Percentiles rank a stretch among this genome's conserved stretches.
phyloP scores from a whole-genome alignment of 2,329 filamentous ascomycete species.

The Beauveria bassiana region DNA sequence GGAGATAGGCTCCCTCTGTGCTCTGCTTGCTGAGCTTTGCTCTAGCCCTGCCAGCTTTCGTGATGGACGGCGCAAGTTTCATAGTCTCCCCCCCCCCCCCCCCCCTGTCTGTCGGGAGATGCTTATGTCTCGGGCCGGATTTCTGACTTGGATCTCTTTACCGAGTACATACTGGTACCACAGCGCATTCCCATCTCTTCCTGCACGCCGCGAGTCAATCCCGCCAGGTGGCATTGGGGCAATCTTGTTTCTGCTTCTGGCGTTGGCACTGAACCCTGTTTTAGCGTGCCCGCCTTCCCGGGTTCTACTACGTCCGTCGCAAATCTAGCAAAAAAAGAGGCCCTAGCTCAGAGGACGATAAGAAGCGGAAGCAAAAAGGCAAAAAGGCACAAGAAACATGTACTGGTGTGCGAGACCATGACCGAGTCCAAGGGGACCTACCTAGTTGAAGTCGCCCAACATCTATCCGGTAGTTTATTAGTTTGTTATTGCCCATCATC shows the following conservation, averaged over 20 bases:
- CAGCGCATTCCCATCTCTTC: not conserved
- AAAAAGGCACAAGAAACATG: not conserved
- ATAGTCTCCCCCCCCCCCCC: not conserved
- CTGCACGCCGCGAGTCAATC: conserved; percentile 3
- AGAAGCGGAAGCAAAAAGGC: not conserved
- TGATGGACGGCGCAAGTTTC: not conserved
- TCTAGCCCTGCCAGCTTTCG: not conserved
- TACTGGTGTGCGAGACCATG: no score
- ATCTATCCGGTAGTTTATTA: not conserved
- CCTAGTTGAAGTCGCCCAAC: not conserved
- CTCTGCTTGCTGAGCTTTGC: not conserved
- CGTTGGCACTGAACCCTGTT: not conserved
- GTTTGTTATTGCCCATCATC: not conserved
- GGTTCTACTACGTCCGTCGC: conserved; percentile 8
- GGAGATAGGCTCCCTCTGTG: not conserved
- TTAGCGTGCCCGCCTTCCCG: conserved; percentile 1
- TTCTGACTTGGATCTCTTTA: not conserved
- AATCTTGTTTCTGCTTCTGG: not conserved
- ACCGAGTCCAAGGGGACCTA: no score
- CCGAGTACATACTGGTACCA: not conserved
- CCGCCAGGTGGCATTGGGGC: not conserved
- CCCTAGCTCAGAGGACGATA: not conserved
- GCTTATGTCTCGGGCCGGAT: conserved; percentile 1
- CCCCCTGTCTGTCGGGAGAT: not conserved
- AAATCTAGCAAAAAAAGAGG: not conserved